phyloP scores from a whole-genome alignment of 192 early-diverging fungal species.

The Jimgerdemannia lactiflua region DNA sequence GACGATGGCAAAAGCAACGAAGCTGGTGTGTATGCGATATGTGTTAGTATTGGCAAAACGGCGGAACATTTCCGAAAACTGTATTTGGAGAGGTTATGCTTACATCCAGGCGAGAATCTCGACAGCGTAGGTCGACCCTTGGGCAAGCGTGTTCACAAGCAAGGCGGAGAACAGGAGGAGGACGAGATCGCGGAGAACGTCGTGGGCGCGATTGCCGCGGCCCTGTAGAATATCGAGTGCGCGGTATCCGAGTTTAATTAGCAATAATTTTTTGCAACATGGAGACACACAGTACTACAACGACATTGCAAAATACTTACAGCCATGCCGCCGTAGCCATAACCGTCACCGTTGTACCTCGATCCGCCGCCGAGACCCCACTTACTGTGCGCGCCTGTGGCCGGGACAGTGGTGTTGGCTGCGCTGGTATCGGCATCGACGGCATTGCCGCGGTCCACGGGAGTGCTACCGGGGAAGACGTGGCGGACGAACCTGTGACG shows the following conservation, averaged over 20 bases:
- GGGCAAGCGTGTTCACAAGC: constrained; percentile 30
- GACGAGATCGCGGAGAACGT: constrained; percentile 29
- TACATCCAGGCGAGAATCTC: constrained; percentile 40
- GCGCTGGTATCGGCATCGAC: constrained; percentile 1
- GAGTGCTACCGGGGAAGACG: constrained; percentile 13
- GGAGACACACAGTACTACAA: neutral
- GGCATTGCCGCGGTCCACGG: neutral
- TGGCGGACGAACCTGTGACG: constrained; percentile 16
- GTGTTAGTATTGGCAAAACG: neutral
- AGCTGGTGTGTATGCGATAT: neutral
- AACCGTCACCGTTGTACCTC: neutral
- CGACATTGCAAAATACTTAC: neutral
- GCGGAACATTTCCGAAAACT: no score
- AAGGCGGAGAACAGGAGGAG: constrained; percentile 28
- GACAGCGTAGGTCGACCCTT: constrained; percentile 25
- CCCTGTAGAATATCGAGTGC: constrained; percentile 1
- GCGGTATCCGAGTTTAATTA: neutral
- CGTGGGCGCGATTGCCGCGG: constrained; percentile 20
- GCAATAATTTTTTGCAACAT: neutral
- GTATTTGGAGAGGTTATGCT: neutral
- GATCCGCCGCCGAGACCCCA: neutral
- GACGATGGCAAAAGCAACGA: constrained; percentile 13
- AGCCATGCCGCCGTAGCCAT: neutral
- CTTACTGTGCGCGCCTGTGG: neutral
- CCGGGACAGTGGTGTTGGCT: neutral